Conservation (phyloP, 2,329 filamentous ascomycete species). For the Microthyrium microscopicum region DNA sequence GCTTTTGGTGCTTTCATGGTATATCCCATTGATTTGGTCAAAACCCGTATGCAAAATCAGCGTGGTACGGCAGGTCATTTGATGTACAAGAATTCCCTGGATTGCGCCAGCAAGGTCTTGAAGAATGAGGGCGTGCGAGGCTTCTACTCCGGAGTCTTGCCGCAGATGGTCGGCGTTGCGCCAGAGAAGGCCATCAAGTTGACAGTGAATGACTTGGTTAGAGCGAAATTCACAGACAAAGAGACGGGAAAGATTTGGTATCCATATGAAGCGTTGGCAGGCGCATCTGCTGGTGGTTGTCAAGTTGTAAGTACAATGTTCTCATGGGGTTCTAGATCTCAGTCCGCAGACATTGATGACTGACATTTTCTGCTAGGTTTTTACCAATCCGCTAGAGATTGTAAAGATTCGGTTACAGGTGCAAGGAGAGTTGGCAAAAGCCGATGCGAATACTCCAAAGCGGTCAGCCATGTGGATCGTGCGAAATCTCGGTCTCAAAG, state of each 20-base stretch:
- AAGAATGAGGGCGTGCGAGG: constrained; percentile 81
- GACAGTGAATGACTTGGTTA: constrained; percentile 89
- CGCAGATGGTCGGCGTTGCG: constrained; percentile 93
- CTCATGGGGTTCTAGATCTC: not conserved
- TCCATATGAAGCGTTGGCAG: constrained; percentile 63
- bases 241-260: constrained; percentile 56
- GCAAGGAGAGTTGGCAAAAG: constrained; percentile 88
- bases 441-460: constrained; percentile 64
- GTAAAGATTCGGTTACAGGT: constrained; percentile 98
- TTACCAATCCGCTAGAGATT: constrained; percentile 95
- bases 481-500: constrained; percentile 80
- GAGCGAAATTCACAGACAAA: constrained; percentile 56
- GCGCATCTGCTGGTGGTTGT: constrained; percentile 78
- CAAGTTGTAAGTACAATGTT: constrained; percentile 54
- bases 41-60: constrained; percentile 98
- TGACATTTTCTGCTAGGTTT: constrained; percentile 42
- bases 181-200: constrained; percentile 99
- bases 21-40: constrained; percentile 95
- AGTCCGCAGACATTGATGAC: too few relatives aligned
- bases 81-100: constrained; percentile 92
- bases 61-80: constrained; percentile 68
- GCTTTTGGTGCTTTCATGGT: constrained; percentile 99
- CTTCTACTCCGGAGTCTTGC: constrained; percentile 84
- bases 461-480: constrained; percentile 97
- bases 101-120: constrained; percentile 87